Evolutionary conservation across 2,329 filamentous ascomycete species (phyloP), one percentile per base, ranked within the genome.

Genomic region (Rhynchosporium graminicola): DNA sequence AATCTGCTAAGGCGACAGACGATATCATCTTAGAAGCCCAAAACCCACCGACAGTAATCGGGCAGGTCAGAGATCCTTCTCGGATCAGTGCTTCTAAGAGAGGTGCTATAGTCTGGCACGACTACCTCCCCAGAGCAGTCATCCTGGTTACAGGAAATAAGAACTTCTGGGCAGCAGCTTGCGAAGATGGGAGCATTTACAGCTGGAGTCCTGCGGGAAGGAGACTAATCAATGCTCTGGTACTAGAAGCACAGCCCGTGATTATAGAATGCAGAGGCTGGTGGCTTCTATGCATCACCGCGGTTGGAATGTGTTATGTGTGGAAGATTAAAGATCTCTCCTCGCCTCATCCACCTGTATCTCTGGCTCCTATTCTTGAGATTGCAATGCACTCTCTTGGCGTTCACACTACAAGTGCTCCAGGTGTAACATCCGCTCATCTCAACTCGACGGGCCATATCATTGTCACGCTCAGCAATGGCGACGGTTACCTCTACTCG

Each of bases 141-240:
- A 84, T 99, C n/a, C 82, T 98, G 1, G 88, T 96, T 1, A 95
- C 94, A 0, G 96, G 92, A 2, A 98, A 92, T 75, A 87, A 89
- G 70, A 87, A 90, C 68, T 93, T 98, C 73, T 99, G 95, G 90
- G 89, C 91, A 0, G 94, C 89, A 15, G 93, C 90, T 9, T 97
- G 93, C 71, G 95, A 99, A 74, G 95, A 98, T 72, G 95, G 92
- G 15, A 91, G 88, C 20, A 75, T 99, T 7, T 91, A 97, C 73
- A 84, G 91, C 8, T 99, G 95, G 93, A 94, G 93, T 1, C 92
- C 94, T 1, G 92, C 93, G 13, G 95, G 95, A 12, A 86, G 96
- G 65, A 86, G 96, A 58, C 80, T 97, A 28, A 80, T 96, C 60
- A 97, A 91, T 71, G 87, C 93, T 4, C 82, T 97, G 67, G 84